Conservation (phyloP, 495 filamentous ascomycete species). For the Hypoxylon crocopeplum region DNA sequence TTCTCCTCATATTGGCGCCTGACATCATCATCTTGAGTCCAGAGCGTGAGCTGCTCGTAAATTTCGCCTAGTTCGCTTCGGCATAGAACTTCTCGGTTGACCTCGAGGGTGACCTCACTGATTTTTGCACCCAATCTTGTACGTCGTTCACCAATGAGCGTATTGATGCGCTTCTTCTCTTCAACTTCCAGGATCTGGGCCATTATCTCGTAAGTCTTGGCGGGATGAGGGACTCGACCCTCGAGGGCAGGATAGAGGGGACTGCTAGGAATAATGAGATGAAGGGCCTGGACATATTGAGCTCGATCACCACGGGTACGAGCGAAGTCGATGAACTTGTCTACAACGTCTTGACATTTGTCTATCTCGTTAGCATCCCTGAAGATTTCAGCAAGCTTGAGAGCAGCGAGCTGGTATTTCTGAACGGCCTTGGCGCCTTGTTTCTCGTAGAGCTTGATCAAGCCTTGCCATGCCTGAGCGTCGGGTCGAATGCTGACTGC, state of each 20-base stretch:
- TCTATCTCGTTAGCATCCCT: conserved; percentile 66
- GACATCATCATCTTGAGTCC: conserved; percentile 84
- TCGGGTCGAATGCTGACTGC: conserved; percentile 68
- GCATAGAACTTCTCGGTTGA: conserved; percentile 81
- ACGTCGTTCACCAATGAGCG: conserved; percentile 84
- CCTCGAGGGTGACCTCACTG: conserved; percentile 81
- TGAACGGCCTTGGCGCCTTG: conserved; percentile 72
- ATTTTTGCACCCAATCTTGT: conserved; percentile 86
- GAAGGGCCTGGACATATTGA: conserved; percentile 76
- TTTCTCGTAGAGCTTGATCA: conserved; percentile 84
- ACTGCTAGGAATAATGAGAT: conserved; percentile 76
- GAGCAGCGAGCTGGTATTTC: conserved; percentile 72
- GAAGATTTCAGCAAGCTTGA: conserved; percentile 78
- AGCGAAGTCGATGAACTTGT: conserved; percentile 77
- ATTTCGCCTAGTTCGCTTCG: conserved; percentile 73
- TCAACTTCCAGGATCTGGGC: conserved; percentile 86
- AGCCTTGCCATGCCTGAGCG: conserved; percentile 83
- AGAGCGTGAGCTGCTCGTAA: conserved; percentile 85
- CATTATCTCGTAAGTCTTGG: conserved; percentile 79
- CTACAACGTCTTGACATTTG: conserved; percentile 79
- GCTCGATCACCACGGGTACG: conserved; percentile 71
- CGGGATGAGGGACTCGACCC: conserved; percentile 81
- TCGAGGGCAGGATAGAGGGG: conserved; percentile 83
- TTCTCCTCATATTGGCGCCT: conserved; percentile 90
- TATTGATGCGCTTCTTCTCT: conserved; percentile 90